Evolutionary conservation across 192 early-diverging fungal genomes (phyloP), one percentile per base, ranked within the genome.

Genomic region (Coemansia sp.): DNA sequence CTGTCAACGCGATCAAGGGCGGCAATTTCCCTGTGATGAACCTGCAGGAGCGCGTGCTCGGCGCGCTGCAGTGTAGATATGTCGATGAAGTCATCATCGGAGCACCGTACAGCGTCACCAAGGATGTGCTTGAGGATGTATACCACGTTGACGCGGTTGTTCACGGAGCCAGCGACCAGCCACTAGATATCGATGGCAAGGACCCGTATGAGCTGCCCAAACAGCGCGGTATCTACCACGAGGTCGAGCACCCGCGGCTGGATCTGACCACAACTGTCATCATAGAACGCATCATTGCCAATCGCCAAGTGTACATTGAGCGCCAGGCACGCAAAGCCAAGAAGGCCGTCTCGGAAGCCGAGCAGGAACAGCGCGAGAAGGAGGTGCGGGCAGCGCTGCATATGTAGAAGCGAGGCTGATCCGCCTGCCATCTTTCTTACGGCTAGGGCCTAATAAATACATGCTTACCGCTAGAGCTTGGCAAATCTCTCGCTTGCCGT

Each of bases 1-100:
- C 89, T 5, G 92, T 96, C 54, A 94, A 97, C 71, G 86, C 85
- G 6, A 82, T 94, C 74, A 92, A 92, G 83, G 93, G 92, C 23
- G 82, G 87, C 60, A 93, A 92, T 70, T 95, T 90, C 79, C 95
- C 96, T 1, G 84, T 98, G 53, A 94, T 98, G 94, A 96, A 95
- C 80, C 80, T 96, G 52, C 89, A 96, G 79, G 96, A 98, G 84
- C 89, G 96, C 50, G 93, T 90, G 42, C 83, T 98, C 36, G 91
- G 92, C 71, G 96, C 92, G n/a, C 79, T 98, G 53, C 88, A 91
- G 62, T 98, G 96, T 70, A 82, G 91, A 84, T 95, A 94, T 62
- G 94, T 94, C 6, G 93, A 98, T 74, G 94, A 95, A 67, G 93
- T 98, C 23, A 90, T 98, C 57, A 92, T 96, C 46, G 93, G 93